Percentiles rank a stretch among this genome's conserved stretches.
These are phyloP conservation scores for Penicillium psychrosexuale DNA, from an alignment of 2,329 filamentous ascomycete species.

Conservation along the genomic window DNA sequence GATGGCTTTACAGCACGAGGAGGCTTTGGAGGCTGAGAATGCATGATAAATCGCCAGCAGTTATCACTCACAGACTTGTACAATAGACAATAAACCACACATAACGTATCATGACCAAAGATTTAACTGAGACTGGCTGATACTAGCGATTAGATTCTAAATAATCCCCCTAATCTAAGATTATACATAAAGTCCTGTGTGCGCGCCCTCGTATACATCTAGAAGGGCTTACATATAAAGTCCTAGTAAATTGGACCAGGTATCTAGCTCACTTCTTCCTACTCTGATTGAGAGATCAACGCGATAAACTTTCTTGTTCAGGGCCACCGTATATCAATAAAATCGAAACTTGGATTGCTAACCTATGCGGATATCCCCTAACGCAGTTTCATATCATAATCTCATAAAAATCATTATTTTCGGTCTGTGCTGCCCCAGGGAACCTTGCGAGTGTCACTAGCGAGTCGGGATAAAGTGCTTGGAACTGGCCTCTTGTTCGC, in stretches of 20 bases:
- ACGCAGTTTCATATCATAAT: neutral
- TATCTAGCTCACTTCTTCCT: too few relatives aligned
- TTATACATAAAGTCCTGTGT: too few relatives aligned
- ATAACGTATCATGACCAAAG: neutral
- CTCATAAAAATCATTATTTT: conserved; percentile 2
- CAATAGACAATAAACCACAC: neutral
- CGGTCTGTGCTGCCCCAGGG: neutral
- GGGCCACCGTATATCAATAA: neutral
- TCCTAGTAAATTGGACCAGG: too few relatives aligned
- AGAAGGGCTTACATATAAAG: neutral
- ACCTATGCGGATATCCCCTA: neutral
- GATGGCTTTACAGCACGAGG: conserved; percentile 40
- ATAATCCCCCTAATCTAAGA: neutral
- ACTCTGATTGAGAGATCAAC: too few relatives aligned
- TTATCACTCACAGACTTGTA: neutral
- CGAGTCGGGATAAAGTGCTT: conserved; percentile 60
- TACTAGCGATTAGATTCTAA: neutral
- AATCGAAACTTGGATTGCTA: neutral
- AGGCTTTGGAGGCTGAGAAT: conserved; percentile 36
- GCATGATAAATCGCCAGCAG: conserved; percentile 8
- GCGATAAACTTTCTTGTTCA: neutral
- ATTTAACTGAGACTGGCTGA: too few relatives aligned
- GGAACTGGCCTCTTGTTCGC: conserved; percentile 66
- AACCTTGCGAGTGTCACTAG: neutral
- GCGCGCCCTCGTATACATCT: too few relatives aligned